A percentile compares a stretch with the other conserved stretches of the same genome.
These are phyloP conservation scores for Cyclocybe cylindracea DNA, from an alignment of 768 basidiomycete genomes.

Conservation along the genomic window DNA sequence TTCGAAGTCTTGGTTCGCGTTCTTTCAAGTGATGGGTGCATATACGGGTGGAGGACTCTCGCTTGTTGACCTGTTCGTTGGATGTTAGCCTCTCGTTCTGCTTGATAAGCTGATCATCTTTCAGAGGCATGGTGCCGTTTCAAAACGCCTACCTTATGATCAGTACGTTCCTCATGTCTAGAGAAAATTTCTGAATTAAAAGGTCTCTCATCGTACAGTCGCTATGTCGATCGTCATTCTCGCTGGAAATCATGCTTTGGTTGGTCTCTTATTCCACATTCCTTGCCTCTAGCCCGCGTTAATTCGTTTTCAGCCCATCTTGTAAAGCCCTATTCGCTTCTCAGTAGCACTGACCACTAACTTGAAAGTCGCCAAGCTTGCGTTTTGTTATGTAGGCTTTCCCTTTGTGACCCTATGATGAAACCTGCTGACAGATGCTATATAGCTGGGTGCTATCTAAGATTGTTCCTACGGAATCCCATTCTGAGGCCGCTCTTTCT, in stretches of 20 bases:
- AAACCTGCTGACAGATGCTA: not conserved
- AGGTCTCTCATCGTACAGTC: slow-evolving; percentile 29
- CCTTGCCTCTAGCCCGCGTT: not conserved
- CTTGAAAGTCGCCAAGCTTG: slow-evolving; percentile 36
- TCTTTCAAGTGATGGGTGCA: slow-evolving; percentile 46
- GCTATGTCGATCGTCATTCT: slow-evolving; percentile 62
- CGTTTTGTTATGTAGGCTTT: slow-evolving; percentile 58
- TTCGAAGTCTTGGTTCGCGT: slow-evolving; percentile 56
- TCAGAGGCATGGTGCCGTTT: slow-evolving; percentile 70
- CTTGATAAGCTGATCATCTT: not conserved
- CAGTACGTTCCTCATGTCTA: slow-evolving; percentile 25
- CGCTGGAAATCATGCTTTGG: slow-evolving; percentile 77
- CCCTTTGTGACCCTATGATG: not conserved
- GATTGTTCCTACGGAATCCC: slow-evolving; percentile 43
- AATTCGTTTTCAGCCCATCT: not conserved
- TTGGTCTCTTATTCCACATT: slow-evolving; percentile 32
- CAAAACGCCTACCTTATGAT: slow-evolving; percentile 67
- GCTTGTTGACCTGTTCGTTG: slow-evolving; percentile 55
- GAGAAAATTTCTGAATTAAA: not conserved
- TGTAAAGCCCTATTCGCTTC: not conserved
- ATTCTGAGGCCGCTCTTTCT: slow-evolving; percentile 53
- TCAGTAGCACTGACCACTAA: too few species aligned
- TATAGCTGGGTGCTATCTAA: slow-evolving; percentile 64
- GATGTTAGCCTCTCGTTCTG: not conserved
- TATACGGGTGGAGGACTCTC: slow-evolving; percentile 76